Percentiles rank a stretch among this genome's conserved stretches.
Evolutionary conservation across 768 basidiomycete species (phyloP).

Genomic region (Boletus huronensis): DNA sequence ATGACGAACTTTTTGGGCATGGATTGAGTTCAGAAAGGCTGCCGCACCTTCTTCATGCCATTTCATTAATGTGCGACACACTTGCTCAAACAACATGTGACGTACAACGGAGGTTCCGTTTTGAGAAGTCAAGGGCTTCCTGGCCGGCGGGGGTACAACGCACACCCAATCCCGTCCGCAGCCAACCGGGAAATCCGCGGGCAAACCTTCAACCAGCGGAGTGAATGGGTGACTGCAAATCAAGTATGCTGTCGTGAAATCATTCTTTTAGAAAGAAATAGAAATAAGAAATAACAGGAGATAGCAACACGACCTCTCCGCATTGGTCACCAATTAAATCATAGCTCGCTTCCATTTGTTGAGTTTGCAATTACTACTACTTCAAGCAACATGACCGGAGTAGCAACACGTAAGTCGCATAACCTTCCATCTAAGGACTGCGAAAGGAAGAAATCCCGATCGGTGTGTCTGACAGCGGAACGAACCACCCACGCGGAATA

Average conservation of each 20-base stretch:
- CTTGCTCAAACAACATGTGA: neutral
- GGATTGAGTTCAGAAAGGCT: neutral
- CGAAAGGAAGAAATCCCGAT: neutral
- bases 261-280: neutral
- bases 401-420: constrained; percentile 9
- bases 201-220: neutral
- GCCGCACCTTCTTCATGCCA: neutral
- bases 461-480: constrained; percentile 59
- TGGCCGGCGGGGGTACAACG: neutral
- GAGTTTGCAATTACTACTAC: neutral
- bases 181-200: neutral
- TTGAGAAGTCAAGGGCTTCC: constrained; percentile 3
- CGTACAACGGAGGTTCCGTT: constrained; percentile 8
- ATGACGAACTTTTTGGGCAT: neutral
- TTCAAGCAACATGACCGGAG: neutral
- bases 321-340: neutral
- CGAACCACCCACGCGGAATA: constrained; percentile 46
- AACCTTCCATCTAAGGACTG: neutral
- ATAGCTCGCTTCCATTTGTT: neutral
- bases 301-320: neutral
- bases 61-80: constrained; percentile 6
- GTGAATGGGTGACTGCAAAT: neutral
- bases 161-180: neutral
- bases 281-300: neutral
- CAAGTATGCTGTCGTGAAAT: neutral